Conservation (phyloP, 75 land plant species). For the Pinus tabuliformis region DNA sequence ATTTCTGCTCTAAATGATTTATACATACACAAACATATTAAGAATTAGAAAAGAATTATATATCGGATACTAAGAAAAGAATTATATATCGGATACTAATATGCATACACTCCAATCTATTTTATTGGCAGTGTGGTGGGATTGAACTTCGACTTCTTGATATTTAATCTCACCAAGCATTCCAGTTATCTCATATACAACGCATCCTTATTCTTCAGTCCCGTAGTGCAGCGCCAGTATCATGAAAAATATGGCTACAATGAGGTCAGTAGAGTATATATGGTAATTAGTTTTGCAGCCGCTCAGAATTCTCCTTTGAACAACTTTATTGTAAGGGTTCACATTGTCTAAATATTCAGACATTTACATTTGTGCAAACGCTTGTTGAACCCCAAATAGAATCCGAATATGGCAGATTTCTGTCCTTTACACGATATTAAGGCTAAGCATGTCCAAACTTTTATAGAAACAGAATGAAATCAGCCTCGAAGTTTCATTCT, state of each 20-base stretch:
- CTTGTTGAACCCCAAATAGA: no score
- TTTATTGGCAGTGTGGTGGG: slow-evolving; percentile 73
- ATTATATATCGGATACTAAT: not conserved
- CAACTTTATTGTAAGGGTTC: no score
- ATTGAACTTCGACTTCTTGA: slow-evolving; percentile 89
- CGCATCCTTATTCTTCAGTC: slow-evolving; percentile 78
- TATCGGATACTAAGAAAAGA: not conserved
- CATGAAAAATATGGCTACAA: slow-evolving; percentile 67
- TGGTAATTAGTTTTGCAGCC: no score
- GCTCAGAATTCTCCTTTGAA: no score
- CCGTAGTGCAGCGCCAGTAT: slow-evolving; percentile 80
- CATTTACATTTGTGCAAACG: no score
- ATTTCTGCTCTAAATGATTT: slow-evolving; percentile 4
- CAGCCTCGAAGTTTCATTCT: no score
- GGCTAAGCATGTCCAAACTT: no score
- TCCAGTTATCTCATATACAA: slow-evolving; percentile 91
- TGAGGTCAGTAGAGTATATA: slow-evolving; percentile 44
- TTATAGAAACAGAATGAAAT: no score
- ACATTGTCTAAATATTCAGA: no score
- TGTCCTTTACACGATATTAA: no score
- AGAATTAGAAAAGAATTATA: not conserved
- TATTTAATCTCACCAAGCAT: slow-evolving; percentile 93
- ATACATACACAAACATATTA: not conserved
- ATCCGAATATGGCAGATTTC: no score
- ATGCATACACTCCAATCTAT: slow-evolving; percentile 4